Percentiles rank a stretch among this genome's conserved stretches.
phyloP scores from a whole-genome alignment of 106 monocot genomes.

The Cymbidium sinense region DNA sequence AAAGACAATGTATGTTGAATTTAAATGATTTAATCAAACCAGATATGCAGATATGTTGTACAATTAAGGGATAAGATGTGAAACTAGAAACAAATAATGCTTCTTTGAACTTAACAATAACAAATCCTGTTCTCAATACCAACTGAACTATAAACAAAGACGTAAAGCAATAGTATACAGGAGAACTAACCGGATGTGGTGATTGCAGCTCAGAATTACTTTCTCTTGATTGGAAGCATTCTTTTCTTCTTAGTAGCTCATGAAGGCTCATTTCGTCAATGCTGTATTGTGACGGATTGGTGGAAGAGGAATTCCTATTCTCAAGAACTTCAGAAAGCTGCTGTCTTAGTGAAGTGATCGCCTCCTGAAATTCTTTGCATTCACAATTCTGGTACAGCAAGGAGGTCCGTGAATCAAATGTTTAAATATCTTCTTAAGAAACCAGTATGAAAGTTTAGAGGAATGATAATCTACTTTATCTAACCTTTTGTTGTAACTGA shows the following conservation, averaged over 20 bases:
- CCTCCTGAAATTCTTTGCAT: slow-evolving; percentile 62
- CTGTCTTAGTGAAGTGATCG: slow-evolving; percentile 42
- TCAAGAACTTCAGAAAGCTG: slow-evolving; percentile 49
- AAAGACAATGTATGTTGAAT: too few species aligned
- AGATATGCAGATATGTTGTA: too few species aligned
- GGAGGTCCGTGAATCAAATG: background rate
- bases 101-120: too few species aligned
- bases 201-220: slow-evolving; percentile 23
- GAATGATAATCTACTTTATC: background rate
- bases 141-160: background rate
- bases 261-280: slow-evolving; percentile 7
- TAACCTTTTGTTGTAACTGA: slow-evolving; percentile 84
- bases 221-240: slow-evolving; percentile 16
- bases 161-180: too few species aligned
- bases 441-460: background rate
- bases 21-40: too few species aligned
- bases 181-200: slow-evolving; percentile 29
- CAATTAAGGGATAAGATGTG: too few species aligned
- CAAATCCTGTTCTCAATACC: too few species aligned
- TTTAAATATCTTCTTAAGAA: background rate
- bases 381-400: slow-evolving; percentile 42
- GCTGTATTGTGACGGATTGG: slow-evolving; percentile 7
- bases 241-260: slow-evolving; percentile 11
- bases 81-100: too few species aligned
- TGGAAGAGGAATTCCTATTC: slow-evolving; percentile 12